Percentiles rank a stretch among this genome's conserved stretches.
Evolutionary conservation across 371 early-diverging fungal species (phyloP).

Genomic region (Mortierella sp.): DNA sequence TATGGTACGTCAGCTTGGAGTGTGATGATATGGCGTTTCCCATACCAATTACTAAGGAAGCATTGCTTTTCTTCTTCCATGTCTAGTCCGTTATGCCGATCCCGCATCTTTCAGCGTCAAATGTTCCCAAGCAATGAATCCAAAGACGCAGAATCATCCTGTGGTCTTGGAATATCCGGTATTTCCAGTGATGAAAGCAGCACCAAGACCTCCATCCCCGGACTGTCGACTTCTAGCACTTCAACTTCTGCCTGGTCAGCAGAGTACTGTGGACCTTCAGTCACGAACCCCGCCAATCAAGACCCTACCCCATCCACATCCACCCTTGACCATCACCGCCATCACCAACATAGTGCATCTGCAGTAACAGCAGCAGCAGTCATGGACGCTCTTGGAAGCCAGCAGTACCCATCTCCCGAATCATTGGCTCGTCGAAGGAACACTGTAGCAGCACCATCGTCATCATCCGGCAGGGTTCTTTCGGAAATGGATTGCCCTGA

Average conservation of each 20-base stretch:
- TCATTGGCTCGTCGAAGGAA: conserved; percentile 32
- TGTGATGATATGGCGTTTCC: neutral
- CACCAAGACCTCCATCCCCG: conserved; percentile 8
- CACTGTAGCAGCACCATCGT: conserved; percentile 19
- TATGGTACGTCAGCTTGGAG: conserved; percentile 23
- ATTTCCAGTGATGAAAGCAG: conserved; percentile 19
- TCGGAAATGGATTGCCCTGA: conserved; percentile 20
- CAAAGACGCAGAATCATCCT: conserved; percentile 11
- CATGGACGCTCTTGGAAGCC: conserved; percentile 4
- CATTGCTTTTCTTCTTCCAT: conserved; percentile 3
- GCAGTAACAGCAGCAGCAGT: conserved; percentile 2
- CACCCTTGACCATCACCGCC: neutral
- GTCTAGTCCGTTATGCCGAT: conserved; percentile 38
- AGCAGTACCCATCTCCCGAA: conserved; percentile 7
- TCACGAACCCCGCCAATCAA: neutral
- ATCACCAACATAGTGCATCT: neutral
- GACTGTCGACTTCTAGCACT: conserved; percentile 33
- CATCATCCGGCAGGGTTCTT: conserved; percentile 11
- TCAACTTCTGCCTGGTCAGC: conserved; percentile 34
- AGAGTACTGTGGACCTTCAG: conserved; percentile 37
- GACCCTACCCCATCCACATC: neutral
- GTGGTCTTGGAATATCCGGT: conserved; percentile 38
- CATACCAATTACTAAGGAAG: neutral
- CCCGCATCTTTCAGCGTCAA: conserved; percentile 46
- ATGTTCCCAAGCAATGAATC: conserved; percentile 27